phyloP scores from a whole-genome alignment of 169 alveolate genomes.

The Eimeria necatrix region DNA sequence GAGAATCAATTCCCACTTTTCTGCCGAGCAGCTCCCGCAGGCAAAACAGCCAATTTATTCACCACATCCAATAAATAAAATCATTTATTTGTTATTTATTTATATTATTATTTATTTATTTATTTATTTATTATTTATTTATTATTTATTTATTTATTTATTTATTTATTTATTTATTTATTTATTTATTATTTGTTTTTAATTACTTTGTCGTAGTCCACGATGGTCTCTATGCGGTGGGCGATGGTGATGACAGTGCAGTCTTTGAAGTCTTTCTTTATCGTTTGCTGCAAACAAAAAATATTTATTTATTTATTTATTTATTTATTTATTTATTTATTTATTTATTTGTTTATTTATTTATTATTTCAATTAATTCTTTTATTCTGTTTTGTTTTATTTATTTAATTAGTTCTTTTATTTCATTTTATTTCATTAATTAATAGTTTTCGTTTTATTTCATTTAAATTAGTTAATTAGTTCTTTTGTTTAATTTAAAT shows the following conservation, averaged over 20 bases:
- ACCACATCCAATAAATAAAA: not conserved
- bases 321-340: not conserved
- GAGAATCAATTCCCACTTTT: no score
- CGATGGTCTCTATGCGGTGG: slow-evolving; percentile 91
- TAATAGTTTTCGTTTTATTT: not conserved
- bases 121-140: no score
- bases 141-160: no score
- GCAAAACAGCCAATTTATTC: not conserved
- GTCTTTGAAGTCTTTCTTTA: slow-evolving; percentile 85
- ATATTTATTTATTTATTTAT: slow-evolving; percentile 32
- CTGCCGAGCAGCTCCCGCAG: no score
- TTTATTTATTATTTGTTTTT: no score
- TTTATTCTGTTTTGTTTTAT: no score
- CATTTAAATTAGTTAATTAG: no score
- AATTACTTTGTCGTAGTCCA: slow-evolving; percentile 89
- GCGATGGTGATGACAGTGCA: slow-evolving; percentile 93
- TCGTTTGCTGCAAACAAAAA: slow-evolving; percentile 78
- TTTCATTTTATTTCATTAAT: no score
- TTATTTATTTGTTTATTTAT: not conserved
- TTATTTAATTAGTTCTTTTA: no score
- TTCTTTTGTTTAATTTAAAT: not conserved
- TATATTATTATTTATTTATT: no score
- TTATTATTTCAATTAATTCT: no score
- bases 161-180: no score
- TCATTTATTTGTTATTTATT: not conserved